Evolutionary conservation across 345 rosid genomes (phyloP).

Genomic region (Hibiscus tridactylites): DNA sequence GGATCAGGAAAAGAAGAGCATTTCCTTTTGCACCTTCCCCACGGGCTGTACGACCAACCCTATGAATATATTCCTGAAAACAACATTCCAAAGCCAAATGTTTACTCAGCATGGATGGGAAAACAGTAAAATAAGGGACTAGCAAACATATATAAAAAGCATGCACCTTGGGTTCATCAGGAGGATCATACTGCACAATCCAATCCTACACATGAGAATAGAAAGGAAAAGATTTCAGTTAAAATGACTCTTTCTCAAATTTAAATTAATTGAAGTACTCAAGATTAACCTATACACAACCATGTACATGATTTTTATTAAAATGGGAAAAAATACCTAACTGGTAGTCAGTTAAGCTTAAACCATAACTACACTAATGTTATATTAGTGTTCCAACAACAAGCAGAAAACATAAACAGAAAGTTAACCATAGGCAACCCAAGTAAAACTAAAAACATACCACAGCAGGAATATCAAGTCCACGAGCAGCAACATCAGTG

Average conservation of each 20-base stretch:
- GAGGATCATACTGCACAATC: slow-evolving; percentile 98
- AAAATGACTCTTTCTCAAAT: background rate
- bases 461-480: slow-evolving; percentile 96
- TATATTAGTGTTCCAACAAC: background rate
- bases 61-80: slow-evolving; percentile 88
- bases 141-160: background rate
- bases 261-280: background rate
- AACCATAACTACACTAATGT: background rate
- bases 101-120: background rate
- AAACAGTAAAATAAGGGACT: background rate
- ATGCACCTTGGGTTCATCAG: slow-evolving; percentile 87
- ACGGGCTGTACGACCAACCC: slow-evolving; percentile 99
- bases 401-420: background rate
- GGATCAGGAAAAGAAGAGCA: slow-evolving; percentile 84
- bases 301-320: background rate
- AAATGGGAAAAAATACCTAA: background rate
- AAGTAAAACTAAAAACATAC: slow-evolving; percentile 26
- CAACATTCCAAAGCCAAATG: slow-evolving; percentile 9
- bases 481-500: slow-evolving; percentile 98
- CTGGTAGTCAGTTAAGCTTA: background rate
- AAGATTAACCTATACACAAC: background rate
- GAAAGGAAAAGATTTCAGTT: background rate
- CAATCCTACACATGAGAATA: slow-evolving; percentile 58
- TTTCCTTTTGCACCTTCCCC: slow-evolving; percentile 98
- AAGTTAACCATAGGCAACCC: background rate